Evolutionary conservation across 1,139 yeast species (phyloP), one percentile per base, ranked within the genome.

Genomic region (Wickerhamomyces sp.): DNA sequence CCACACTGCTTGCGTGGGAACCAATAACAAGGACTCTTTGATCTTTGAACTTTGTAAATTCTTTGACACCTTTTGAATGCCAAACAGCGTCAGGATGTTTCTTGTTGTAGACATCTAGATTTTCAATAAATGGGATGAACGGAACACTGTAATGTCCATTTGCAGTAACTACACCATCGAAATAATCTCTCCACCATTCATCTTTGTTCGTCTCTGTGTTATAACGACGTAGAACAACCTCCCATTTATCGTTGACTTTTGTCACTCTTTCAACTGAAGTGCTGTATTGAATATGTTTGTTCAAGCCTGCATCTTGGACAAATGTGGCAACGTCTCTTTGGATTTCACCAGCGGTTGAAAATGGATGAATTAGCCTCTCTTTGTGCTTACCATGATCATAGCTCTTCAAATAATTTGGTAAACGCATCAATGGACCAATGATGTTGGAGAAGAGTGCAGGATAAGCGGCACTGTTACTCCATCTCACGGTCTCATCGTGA

Each of bases 11-110:
- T 26, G 73, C 59, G 26, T 73, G 65, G 0, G 75, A 72, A 3
- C 79, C 80, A 30, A 74, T 62, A 25, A 73, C 58, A 35, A 74
- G 51, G 4, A 72, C 69, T 16, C 63, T 63, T 45, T 71, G 62
- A 35, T 59, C 62, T 21, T 52, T 52, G 37, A 68, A 46, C 39
- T 60, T 29, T 47, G 59, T 35, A 2, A 57, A 51, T 6, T 44
- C 44, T 31, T 59, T 41, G 36, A 55, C 68, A 40, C 64, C 61
- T 44, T 69, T 70, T 27, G 75, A 61, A 51, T 72, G 70, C 37
- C 61, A 57, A 3, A 71, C 48, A 5, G 55, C 44, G 11, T 55
- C 57, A 4, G 72, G 72, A 38, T 52, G 49, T 25, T 54, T 52
- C 4, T 53, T 47, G 35, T 57, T 60, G n/a, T n/a, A n/a, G n/a